These are phyloP conservation scores for Orychophragmus violaceus DNA, from an alignment of 345 rosid genomes.

Conservation along the genomic window DNA sequence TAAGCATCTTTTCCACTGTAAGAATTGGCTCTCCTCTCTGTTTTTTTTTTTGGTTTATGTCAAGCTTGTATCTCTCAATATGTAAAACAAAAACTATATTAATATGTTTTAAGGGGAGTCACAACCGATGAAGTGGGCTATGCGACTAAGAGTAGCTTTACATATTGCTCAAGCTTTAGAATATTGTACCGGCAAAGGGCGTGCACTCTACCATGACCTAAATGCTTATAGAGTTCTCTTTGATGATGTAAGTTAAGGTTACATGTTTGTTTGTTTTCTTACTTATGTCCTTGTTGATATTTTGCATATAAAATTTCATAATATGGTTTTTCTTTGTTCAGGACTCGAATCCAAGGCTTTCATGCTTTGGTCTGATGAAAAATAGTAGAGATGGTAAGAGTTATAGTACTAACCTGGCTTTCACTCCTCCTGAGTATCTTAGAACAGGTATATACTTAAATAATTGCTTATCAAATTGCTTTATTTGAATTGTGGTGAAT, in stretches of 20 bases:
- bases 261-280: neutral
- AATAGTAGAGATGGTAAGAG: neutral
- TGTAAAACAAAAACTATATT: neutral
- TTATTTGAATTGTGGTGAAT: neutral
- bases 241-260: neutral
- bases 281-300: neutral
- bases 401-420: conserved; percentile 39
- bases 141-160: neutral
- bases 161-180: neutral
- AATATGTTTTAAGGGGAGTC: neutral
- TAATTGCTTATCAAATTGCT: neutral
- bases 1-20: neutral
- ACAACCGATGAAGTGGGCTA: neutral
- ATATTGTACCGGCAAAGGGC: neutral
- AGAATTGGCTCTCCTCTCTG: neutral
- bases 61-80: neutral
- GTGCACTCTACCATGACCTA: neutral
- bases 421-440: conserved; percentile 96
- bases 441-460: conserved; percentile 54
- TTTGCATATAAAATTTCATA: neutral
- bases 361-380: neutral
- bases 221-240: neutral
- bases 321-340: neutral
- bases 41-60: neutral
- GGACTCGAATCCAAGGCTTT: neutral